A percentile compares a stretch with the other conserved stretches of the same genome.
phyloP scores from a whole-genome alignment of 192 early-diverging fungal genomes.

The Endogone sp. region DNA sequence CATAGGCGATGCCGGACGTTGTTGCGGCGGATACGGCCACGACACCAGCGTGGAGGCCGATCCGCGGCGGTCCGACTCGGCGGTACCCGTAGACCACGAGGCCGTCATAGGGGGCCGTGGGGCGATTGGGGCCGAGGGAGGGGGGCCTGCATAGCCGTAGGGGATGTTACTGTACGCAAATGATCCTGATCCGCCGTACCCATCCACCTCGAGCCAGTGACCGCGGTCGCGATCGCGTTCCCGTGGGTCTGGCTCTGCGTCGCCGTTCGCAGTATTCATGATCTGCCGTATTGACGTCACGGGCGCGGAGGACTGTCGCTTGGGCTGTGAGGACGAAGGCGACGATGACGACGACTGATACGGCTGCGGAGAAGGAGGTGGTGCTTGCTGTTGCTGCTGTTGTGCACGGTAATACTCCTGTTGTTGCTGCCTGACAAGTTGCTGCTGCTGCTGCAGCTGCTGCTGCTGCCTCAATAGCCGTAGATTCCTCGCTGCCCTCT shows the following conservation, averaged over 20 bases:
- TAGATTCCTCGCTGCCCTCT: not conserved
- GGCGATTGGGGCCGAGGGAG: too few species aligned
- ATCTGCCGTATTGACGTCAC: not conserved
- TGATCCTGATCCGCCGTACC: not conserved
- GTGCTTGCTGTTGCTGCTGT: not conserved
- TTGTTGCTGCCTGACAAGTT: not conserved
- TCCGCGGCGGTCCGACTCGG: not conserved
- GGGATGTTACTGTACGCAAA: not conserved
- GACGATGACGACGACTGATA: too few species aligned
- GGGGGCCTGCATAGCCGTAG: not conserved
- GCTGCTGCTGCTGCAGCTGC: not conserved
- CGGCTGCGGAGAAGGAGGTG: not conserved
- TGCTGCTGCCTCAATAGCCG: not conserved
- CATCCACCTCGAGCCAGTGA: not conserved
- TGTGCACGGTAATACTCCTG: not conserved
- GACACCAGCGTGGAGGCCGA: not conserved
- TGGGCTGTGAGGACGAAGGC: not conserved
- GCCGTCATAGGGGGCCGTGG: not conserved
- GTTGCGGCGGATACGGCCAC: too few species aligned
- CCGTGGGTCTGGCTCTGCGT: not conserved
- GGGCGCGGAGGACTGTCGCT: not conserved
- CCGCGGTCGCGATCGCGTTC: not conserved
- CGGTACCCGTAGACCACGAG: not conserved
- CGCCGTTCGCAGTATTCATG: not conserved
- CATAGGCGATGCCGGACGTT: not conserved